Percentiles rank a stretch among this genome's conserved stretches.
These are phyloP conservation scores for Pyrenula aspistea DNA, from an alignment of 495 filamentous ascomycete species.

Conservation along the genomic window DNA sequence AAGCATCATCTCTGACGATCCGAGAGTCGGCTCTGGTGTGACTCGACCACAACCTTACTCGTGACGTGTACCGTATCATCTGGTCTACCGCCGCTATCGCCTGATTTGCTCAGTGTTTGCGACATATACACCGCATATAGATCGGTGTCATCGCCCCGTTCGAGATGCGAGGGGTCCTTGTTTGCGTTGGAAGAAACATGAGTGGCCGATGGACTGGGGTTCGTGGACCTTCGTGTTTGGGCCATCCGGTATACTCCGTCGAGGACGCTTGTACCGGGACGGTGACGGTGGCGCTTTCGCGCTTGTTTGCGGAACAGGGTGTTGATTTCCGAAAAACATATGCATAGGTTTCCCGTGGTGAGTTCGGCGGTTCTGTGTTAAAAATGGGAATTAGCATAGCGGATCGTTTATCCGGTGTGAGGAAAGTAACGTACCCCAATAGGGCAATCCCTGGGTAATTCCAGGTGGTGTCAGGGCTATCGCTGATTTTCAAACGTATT, in stretches of 20 bases:
- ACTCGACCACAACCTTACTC: background rate
- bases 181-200: constrained; percentile 1
- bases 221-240: background rate
- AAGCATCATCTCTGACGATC: too few relatives aligned
- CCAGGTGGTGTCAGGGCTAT: constrained; percentile 13
- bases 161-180: constrained; percentile 3
- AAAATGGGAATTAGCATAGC: background rate
- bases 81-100: background rate
- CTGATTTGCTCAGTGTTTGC: background rate
- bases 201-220: background rate
- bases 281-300: background rate
- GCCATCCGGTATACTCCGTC: background rate
- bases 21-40: too few relatives aligned
- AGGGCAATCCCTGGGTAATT: constrained; percentile 13
- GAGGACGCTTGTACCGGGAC: background rate
- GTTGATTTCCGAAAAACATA: constrained; percentile 12
- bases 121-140: constrained; percentile 3
- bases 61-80: background rate
- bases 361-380: constrained; percentile 4
- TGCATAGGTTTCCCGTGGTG: constrained; percentile 10
- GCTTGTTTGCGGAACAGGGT: constrained; percentile 5
- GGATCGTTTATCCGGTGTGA: background rate
- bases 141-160: constrained; percentile 5
- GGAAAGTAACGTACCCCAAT: constrained; percentile 8
- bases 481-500: constrained; percentile 11